Evolutionary conservation across 2,329 filamentous ascomycete species (phyloP).

Genomic region (Colletotrichum lindemuthianum): DNA sequence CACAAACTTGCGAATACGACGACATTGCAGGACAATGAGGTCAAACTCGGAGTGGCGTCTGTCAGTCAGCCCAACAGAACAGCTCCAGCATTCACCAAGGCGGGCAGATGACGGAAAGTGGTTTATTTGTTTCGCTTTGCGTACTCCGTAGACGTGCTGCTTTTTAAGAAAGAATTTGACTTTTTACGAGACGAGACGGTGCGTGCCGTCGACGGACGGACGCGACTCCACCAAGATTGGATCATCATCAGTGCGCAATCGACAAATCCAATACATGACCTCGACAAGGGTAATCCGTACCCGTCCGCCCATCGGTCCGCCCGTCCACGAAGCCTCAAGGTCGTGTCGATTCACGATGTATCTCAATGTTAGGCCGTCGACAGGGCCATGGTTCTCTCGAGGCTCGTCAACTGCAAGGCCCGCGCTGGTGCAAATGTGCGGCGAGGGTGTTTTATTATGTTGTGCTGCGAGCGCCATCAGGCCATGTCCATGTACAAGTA

Average conservation of each 20-base stretch:
- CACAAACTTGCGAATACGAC: constrained; percentile 1
- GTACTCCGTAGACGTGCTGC: neutral
- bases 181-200: constrained; percentile 35
- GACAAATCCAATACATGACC: constrained; percentile 10
- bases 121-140: neutral
- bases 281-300: neutral
- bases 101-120: neutral
- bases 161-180: constrained; percentile 16
- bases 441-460: constrained; percentile 2
- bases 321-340: neutral
- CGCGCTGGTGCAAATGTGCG: constrained; percentile 13
- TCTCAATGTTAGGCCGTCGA: constrained; percentile 9
- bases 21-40: neutral
- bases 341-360: neutral
- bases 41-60: neutral
- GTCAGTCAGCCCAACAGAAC: neutral
- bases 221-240: constrained; percentile 24
- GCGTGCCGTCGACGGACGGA: constrained; percentile 31
- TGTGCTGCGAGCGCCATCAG: constrained; percentile 8
- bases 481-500: neutral
- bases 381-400: constrained; percentile 2
- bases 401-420: constrained; percentile 16
- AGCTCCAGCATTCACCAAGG: neutral
- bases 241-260: constrained; percentile 27
- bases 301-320: neutral